These are phyloP conservation scores for Dactylonectria macrodidyma DNA, from an alignment of 2,329 filamentous ascomycete genomes.

Conservation along the genomic window DNA sequence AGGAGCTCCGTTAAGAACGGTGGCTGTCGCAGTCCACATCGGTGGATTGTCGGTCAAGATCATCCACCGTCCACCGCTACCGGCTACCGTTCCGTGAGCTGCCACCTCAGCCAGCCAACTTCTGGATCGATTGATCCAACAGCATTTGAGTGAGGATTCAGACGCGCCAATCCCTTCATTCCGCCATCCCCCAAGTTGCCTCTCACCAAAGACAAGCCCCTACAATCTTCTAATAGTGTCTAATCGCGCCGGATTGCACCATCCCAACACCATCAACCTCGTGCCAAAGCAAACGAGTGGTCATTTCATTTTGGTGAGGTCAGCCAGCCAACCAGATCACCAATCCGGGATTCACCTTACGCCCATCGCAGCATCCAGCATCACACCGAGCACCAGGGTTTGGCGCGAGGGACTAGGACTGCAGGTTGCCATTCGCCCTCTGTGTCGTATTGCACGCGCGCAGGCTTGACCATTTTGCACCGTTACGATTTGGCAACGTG, in stretches of 20 bases:
- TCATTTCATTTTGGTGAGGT: slow-evolving; percentile 19
- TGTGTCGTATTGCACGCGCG: not conserved
- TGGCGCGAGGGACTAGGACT: not conserved
- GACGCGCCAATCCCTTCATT: slow-evolving; percentile 24
- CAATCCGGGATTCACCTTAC: slow-evolving; percentile 3
- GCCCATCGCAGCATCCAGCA: not conserved
- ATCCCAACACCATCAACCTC: slow-evolving; percentile 20
- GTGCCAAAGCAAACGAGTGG: slow-evolving; percentile 19
- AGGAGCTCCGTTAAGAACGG: slow-evolving; percentile 9
- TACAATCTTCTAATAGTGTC: not conserved
- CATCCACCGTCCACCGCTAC: not conserved
- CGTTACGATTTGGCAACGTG: not conserved
- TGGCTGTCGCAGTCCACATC: not conserved
- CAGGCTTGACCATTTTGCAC: not conserved
- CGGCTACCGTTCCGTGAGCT: not conserved
- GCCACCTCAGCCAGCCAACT: not conserved
- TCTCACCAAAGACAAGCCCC: slow-evolving; percentile 1
- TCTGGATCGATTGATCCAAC: slow-evolving; percentile 15
- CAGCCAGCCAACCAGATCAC: slow-evolving; percentile 15
- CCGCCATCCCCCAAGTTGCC: slow-evolving; percentile 6
- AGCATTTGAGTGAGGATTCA: slow-evolving; percentile 15
- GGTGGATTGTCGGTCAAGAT: not conserved
- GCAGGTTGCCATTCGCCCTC: slow-evolving; percentile 3
- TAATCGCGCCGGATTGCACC: not conserved
- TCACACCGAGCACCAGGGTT: not conserved